Percentiles rank a stretch among this genome's conserved stretches.
phyloP scores from a whole-genome alignment of 345 rosid genomes.

The Rhizophora apiculata region DNA sequence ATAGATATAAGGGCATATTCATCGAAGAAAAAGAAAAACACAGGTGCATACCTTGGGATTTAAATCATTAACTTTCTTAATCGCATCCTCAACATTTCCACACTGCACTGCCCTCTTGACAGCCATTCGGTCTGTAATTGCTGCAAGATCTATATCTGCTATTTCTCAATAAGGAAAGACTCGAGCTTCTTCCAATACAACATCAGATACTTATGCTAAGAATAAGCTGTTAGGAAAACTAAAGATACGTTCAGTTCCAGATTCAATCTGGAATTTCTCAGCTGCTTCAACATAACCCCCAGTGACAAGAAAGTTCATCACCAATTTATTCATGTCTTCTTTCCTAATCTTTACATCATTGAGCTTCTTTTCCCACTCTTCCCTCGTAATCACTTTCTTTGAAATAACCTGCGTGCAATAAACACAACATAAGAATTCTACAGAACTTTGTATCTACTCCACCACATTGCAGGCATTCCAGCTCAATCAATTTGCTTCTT shows the following conservation, averaged over 20 bases:
- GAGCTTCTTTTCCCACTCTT: conserved; percentile 93
- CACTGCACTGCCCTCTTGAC: conserved; percentile 94
- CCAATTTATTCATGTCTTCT: conserved; percentile 93
- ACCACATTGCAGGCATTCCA: not conserved
- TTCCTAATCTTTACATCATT: conserved; percentile 79
- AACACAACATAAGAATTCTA: not conserved
- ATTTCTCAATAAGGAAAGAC: conserved; percentile 48
- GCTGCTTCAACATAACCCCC: conserved; percentile 97
- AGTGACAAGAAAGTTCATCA: conserved; percentile 96
- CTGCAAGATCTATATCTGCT: conserved; percentile 96
- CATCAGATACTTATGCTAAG: conserved; percentile 3
- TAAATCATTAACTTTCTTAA: conserved; percentile 88
- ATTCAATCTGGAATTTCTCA: conserved; percentile 79
- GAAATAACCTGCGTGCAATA: conserved; percentile 43
- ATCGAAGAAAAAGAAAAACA: no score
- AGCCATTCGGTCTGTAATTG: conserved; percentile 89
- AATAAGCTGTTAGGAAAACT: not conserved
- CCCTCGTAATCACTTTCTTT: conserved; percentile 68
- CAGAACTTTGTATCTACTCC: not conserved
- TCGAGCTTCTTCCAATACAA: not conserved
- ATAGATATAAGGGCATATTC: not conserved
- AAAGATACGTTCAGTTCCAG: conserved; percentile 95
- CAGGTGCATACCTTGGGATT: conserved; percentile 66
- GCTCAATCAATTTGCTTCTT: not conserved
- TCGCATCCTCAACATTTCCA: conserved; percentile 97